Base-by-base conservation (phyloP, 83 land plant species). In the Picea abies region DNA sequence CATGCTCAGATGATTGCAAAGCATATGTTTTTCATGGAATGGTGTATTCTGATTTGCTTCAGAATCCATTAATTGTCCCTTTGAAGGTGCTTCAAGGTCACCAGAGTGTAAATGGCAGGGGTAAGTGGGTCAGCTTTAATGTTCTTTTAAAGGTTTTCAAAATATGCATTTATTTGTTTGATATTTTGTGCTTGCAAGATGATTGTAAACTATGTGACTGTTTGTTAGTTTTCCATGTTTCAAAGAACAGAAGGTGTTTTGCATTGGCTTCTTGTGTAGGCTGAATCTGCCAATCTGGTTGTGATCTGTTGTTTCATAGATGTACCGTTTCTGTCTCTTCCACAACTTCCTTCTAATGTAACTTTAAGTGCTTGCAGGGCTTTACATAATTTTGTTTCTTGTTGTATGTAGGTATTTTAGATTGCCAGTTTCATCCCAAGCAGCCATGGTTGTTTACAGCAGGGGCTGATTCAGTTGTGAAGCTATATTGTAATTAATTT, bases 381-480 rank as follows among this genome's bases (percentile, higher is more conserved):
- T 41, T 70, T 69, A 17, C 4, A 26, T 22, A 61, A 56, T 76
- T 68, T 4, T 85, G 14, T 14, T 76, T 76, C 56, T 52, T 5
- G 16, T 23, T 15, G 29, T 52, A 22, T 85, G 78, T 93, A 96
- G 99, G 99, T 75, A 94, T 97, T 1, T 20, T 93, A 84, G 98
- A 97, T 84, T 96, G 97, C 85, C 82, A 88, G 52, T 97, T 97
- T 80, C 99, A 97, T 84, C 96, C 99, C 56, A 90, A 87, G 79
- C 98, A 96, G 84, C 99, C 99, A 7, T 97, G 99, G 98, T 84
- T 94, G 79, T 97, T 97, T 81, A 94, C 98, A 70, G 98, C 98
- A 26, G 96, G 99, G 84, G 92, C 93, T 37, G 98, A 97, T 88
- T 87, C 97, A 4, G 68, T 91, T 32, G 92, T 97, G 73, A 93